Evolutionary conservation across 257 asterid genomes (phyloP).

Genomic region (Solanum tarapatanum): DNA sequence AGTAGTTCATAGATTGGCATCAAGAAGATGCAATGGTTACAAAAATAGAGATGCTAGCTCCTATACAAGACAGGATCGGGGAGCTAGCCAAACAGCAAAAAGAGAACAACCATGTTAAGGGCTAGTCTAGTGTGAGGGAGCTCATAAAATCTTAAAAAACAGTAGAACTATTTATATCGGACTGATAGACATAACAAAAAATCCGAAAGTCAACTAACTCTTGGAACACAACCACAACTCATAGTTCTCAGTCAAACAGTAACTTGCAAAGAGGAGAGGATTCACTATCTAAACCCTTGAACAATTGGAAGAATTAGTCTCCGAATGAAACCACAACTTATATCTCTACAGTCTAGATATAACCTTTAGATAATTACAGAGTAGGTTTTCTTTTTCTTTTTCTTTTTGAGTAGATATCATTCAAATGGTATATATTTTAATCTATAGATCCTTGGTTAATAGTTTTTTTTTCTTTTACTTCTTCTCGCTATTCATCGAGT

Average conservation of each 20-base stretch:
- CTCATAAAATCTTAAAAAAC: background rate
- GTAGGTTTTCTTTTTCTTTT: background rate
- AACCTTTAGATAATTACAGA: background rate
- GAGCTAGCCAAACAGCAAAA: background rate
- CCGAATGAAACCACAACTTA: background rate
- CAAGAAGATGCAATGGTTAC: background rate
- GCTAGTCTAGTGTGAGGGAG: background rate
- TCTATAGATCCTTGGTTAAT: background rate
- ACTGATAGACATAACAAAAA: background rate
- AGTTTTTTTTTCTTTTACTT: background rate
- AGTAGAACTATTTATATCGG: background rate
- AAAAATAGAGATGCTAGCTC: background rate
- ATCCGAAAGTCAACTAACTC: background rate
- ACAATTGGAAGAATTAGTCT: background rate
- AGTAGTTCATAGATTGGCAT: background rate
- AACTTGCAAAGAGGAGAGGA: background rate
- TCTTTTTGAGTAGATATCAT: background rate
- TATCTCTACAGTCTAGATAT: background rate
- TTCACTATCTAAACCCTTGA: background rate
- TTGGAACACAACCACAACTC: background rate
- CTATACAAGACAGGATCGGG: background rate
- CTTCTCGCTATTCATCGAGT: background rate
- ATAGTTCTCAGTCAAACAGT: background rate
- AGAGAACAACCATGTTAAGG: background rate
- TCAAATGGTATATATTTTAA: background rate